Evolutionary conservation across 2,329 filamentous ascomycete genomes (phyloP).

Genomic region (Fusarium foetens): DNA sequence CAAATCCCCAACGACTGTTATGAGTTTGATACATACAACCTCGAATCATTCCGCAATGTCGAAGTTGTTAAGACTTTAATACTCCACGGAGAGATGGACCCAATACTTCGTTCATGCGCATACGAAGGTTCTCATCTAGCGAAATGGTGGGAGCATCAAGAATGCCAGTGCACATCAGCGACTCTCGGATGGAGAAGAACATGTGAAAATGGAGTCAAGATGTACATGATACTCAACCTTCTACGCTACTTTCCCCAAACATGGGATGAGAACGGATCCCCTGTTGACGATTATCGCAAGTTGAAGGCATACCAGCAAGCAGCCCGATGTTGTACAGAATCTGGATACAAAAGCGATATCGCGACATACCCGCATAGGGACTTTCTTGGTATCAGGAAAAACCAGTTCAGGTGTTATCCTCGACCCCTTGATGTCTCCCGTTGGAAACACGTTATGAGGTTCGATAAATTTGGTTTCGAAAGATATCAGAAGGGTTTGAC

Average conservation of each 20-base stretch:
- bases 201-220: not conserved
- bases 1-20: not conserved
- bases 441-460: not conserved
- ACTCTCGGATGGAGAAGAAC: not conserved
- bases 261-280: not conserved
- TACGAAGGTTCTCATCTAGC: not conserved
- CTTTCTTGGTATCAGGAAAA: not conserved
- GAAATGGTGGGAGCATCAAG: not conserved
- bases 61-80: constrained; percentile 6
- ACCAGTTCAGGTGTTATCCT: not conserved
- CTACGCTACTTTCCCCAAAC: not conserved
- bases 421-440: rapidly evolving
- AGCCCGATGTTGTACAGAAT: not conserved
- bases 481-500: not conserved
- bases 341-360: not conserved
- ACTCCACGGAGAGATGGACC: constrained; percentile 6
- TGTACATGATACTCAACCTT: constrained; percentile 9
- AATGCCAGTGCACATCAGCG: not conserved
- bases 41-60: not conserved
- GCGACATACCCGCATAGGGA: constrained; percentile 4
- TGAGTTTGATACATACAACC: not conserved
- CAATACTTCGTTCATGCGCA: not conserved
- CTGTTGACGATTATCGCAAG: not conserved
- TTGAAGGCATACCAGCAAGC: constrained; percentile 1
- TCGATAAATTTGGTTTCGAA: not conserved